These are phyloP conservation scores for Lasiodiplodia sp. DNA, from an alignment of 2,329 filamentous ascomycete species.

Conservation along the genomic window DNA sequence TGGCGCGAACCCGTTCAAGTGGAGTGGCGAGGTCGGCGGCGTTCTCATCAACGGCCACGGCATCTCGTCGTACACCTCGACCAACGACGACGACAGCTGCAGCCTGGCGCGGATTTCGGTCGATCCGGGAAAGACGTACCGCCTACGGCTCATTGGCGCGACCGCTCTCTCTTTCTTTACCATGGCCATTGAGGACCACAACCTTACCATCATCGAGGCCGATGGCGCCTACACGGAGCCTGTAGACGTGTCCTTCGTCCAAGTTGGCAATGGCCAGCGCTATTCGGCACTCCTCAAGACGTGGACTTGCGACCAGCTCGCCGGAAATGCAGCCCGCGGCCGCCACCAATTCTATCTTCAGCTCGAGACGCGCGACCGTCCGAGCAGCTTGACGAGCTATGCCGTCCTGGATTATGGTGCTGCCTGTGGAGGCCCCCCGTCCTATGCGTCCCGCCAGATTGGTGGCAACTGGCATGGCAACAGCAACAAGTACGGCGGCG, in stretches of 20 bases:
- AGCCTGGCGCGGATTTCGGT: constrained; percentile 63
- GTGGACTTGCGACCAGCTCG: constrained; percentile 57
- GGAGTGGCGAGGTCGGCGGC: constrained; percentile 65
- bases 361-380: constrained; percentile 60
- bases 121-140: constrained; percentile 66
- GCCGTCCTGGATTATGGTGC: constrained; percentile 56
- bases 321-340: constrained; percentile 33
- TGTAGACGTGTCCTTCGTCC: constrained; percentile 57
- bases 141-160: constrained; percentile 66
- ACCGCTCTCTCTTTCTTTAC: constrained; percentile 63
- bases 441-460: not conserved
- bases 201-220: constrained; percentile 66
- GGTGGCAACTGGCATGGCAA: not conserved
- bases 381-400: constrained; percentile 55
- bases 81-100: constrained; percentile 48
- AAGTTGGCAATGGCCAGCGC: constrained; percentile 66
- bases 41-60: constrained; percentile 66
- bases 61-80: constrained; percentile 39
- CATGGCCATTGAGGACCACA: constrained; percentile 61
- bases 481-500: not conserved
- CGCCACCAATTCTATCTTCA: constrained; percentile 54
- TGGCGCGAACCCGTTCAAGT: constrained; percentile 58
- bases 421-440: not conserved
- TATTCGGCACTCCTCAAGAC: constrained; percentile 64
- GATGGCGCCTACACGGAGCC: constrained; percentile 63